Percentiles rank a stretch among this genome's conserved stretches.
Conservation (phyloP, 352 stramenopile genomes). For the Phytophthora pluvialis region DNA sequence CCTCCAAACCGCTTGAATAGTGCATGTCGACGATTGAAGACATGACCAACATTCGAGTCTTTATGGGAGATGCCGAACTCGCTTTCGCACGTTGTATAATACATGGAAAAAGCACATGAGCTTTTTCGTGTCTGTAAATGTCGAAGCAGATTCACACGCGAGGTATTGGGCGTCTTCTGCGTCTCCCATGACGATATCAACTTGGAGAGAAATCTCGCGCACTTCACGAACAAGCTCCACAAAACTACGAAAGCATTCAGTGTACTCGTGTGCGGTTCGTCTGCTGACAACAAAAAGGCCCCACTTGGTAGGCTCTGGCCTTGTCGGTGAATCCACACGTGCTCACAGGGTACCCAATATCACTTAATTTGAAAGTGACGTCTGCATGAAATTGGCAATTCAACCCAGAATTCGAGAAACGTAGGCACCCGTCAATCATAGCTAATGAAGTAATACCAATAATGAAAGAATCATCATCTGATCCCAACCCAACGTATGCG, state of each 20-base stretch:
- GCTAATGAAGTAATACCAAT: slow-evolving; percentile 1
- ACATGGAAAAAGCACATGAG: slow-evolving; percentile 10
- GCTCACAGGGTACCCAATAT: slow-evolving; percentile 3
- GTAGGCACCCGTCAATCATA: slow-evolving; percentile 3
- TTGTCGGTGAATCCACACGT: slow-evolving; percentile 9
- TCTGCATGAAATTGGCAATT: slow-evolving; percentile 1
- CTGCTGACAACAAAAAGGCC: slow-evolving; percentile 8
- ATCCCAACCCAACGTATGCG: not conserved
- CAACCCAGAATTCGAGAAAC: not conserved
- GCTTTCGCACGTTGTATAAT: slow-evolving; percentile 8
- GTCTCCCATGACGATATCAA: not conserved
- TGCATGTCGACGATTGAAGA: not conserved
- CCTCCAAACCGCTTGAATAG: not conserved
- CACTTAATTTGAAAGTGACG: slow-evolving; percentile 14
- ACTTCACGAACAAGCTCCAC: not conserved
- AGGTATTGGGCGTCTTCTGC: slow-evolving; percentile 6
- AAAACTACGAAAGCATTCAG: slow-evolving; percentile 9
- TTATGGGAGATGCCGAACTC: slow-evolving; percentile 1
- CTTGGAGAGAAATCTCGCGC: not conserved
- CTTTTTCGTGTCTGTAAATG: not conserved
- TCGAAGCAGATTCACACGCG: not conserved
- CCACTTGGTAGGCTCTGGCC: slow-evolving; percentile 3
- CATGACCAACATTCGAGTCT: slow-evolving; percentile 1
- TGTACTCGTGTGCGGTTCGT: slow-evolving; percentile 3
- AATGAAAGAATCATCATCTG: slow-evolving; percentile 1